These are phyloP conservation scores for Hibiscus syriacus DNA, from an alignment of 345 rosid genomes.

Conservation along the genomic window DNA sequence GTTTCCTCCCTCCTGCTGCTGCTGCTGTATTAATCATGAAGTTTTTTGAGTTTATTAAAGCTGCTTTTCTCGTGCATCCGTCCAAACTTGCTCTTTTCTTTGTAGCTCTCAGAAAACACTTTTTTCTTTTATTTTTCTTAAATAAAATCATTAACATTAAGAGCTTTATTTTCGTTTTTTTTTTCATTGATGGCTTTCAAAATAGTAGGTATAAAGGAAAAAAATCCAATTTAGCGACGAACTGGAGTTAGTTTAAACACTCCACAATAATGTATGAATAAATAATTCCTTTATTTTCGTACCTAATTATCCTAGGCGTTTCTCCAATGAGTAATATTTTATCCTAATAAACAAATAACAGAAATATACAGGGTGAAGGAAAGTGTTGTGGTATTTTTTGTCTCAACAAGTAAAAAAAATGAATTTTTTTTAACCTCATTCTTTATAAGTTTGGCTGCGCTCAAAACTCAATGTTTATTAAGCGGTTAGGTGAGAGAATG, in stretches of 20 bases:
- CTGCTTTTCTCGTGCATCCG: neutral
- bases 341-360: neutral
- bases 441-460: neutral
- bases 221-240: too few relatives aligned
- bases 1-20: too few relatives aligned
- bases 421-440: neutral
- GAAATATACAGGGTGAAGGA: neutral
- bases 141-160: too few relatives aligned
- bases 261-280: neutral
- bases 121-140: neutral
- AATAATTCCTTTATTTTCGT: neutral
- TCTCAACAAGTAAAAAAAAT: neutral
- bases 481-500: conserved; percentile 11
- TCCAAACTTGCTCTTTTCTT: conserved; percentile 5
- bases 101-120: neutral
- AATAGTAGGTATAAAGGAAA: too few relatives aligned
- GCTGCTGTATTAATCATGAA: neutral
- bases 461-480: neutral
- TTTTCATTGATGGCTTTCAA: too few relatives aligned
- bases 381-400: neutral
- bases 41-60: neutral
- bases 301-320: neutral
- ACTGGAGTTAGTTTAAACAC: too few relatives aligned
- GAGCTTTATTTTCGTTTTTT: too few relatives aligned
- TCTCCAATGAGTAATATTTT: neutral